A percentile compares a stretch with the other conserved stretches of the same genome.
phyloP scores from a whole-genome alignment of 192 early-diverging fungal species.

The Backusella circina region DNA sequence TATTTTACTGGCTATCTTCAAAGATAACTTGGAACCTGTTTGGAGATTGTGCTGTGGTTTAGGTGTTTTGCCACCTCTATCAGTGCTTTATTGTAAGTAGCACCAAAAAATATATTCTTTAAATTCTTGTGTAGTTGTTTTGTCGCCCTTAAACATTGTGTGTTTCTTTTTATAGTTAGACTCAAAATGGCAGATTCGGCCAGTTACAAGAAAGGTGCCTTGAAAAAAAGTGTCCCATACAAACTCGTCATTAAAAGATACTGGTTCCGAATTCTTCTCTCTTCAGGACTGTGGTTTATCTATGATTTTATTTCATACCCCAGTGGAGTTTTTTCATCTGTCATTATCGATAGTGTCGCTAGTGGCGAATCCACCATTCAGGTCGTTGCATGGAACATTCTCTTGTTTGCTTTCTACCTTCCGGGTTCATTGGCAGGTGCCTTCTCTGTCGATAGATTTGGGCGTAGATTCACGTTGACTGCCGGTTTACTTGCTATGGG shows the following conservation, averaged over 20 bases:
- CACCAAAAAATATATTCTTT: not conserved
- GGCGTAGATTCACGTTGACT: constrained; percentile 52
- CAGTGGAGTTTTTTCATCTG: constrained; percentile 39
- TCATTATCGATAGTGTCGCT: constrained; percentile 32
- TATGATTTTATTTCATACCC: constrained; percentile 48
- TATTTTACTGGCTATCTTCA: constrained; percentile 48
- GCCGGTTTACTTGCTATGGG: constrained; percentile 49
- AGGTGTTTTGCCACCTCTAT: constrained; percentile 46
- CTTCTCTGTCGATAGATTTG: constrained; percentile 43
- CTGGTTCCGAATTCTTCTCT: constrained; percentile 50
- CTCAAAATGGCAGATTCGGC: constrained; percentile 53
- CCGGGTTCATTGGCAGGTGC: constrained; percentile 53
- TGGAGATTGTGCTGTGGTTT: constrained; percentile 54
- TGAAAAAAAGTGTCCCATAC: constrained; percentile 50
- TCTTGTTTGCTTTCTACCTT: constrained; percentile 51
- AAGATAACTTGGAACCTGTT: constrained; percentile 39
- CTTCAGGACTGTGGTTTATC: constrained; percentile 42
- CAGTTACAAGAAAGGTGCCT: constrained; percentile 38
- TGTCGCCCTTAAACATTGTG: not conserved
- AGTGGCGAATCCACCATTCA: constrained; percentile 31
- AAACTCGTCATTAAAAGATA: constrained; percentile 46
- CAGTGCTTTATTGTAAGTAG: constrained; percentile 44
- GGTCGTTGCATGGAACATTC: constrained; percentile 49
- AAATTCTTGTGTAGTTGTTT: not conserved
- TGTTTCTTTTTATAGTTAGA: constrained; percentile 36